Evolutionary conservation across 208 protist species (phyloP), one percentile per base, ranked within the genome.

Genomic region (Trypanosoma caninum): DNA sequence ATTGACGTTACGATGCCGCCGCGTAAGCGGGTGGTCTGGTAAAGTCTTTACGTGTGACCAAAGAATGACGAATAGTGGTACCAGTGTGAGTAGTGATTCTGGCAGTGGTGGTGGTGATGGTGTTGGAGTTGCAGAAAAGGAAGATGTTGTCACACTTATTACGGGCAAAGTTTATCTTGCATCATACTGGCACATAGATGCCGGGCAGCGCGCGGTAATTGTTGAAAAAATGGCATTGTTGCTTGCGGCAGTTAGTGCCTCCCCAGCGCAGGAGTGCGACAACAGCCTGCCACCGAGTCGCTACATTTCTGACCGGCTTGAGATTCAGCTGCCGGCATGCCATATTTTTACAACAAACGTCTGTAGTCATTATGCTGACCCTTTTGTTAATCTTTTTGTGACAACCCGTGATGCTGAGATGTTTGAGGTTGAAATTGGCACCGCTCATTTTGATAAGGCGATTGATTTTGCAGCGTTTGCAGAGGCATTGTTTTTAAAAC

Each of bases 371-470:
- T 33, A 53, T 11, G 41, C 57, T 16, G 78, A 83, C 42, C 18
- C 55, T 0, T 76, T 60, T 42, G 45, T 84, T 44, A 89, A 69
- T 0, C 59, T 89, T 2, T 81, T 85, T 47, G 64, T 69, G 42
- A 3, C n/a, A 2, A 80, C 63, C 16, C 40, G 45, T 18, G 18
- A 46, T 1, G 25, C 20, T 33, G 34, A 78, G 3, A 11, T 78
- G 1, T 81, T 80, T 52, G 82, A 89, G 38, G 31, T 89, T 71
- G 82, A 89, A 66, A 57, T 88, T 41, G 76, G 61, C 14, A 66
- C 71, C 37, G n/a, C 50, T 41, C 37, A 38, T 38, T 8, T 51
- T 16, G 25, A 8, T 35, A 30, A 51, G 8, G 18, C 18, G 30
- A 45, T 47, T 18, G 22, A 50, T 22, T 76, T 87, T 18, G 59